Evolutionary conservation across 2,329 filamentous ascomycete species (phyloP).

Genomic region (Calonectria montana): DNA sequence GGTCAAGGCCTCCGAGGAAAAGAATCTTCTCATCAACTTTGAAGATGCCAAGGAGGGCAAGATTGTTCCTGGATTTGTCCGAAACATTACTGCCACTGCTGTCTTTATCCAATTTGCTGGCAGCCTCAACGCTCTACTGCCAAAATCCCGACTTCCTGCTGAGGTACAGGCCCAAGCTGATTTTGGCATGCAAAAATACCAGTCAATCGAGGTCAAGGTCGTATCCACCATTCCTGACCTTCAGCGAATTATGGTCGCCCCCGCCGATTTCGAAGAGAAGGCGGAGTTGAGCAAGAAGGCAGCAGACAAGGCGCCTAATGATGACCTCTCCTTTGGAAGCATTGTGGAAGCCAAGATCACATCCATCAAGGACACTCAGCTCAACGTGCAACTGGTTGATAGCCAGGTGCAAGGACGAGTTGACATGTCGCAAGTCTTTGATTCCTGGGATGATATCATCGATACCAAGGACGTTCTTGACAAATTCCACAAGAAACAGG

Average conservation of each 20-base stretch:
- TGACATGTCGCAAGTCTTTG: slow-evolving; percentile 90
- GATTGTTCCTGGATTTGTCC: slow-evolving; percentile 81
- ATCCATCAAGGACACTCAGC: slow-evolving; percentile 90
- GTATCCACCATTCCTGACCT: slow-evolving; percentile 77
- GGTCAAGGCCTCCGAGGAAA: slow-evolving; percentile 77
- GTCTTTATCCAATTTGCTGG: slow-evolving; percentile 91
- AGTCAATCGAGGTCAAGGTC: slow-evolving; percentile 80
- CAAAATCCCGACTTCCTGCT: slow-evolving; percentile 80
- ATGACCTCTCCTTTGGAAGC: slow-evolving; percentile 80
- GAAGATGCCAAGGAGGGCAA: slow-evolving; percentile 78
- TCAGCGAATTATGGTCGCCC: slow-evolving; percentile 72
- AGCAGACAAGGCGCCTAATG: slow-evolving; percentile 48
- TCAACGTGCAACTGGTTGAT: slow-evolving; percentile 90
- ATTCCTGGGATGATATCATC: slow-evolving; percentile 86
- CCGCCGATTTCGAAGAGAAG: slow-evolving; percentile 60
- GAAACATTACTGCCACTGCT: slow-evolving; percentile 83
- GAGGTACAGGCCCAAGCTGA: slow-evolving; percentile 75
- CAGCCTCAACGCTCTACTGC: slow-evolving; percentile 80
- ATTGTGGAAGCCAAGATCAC: slow-evolving; percentile 80
- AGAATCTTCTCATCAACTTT: slow-evolving; percentile 77
- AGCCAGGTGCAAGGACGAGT: slow-evolving; percentile 83
- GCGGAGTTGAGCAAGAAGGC: slow-evolving; percentile 52
- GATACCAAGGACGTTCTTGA: slow-evolving; percentile 83
- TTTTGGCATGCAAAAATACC: slow-evolving; percentile 82
- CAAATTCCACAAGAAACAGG: slow-evolving; percentile 77